Evolutionary conservation across 2,329 filamentous ascomycete species (phyloP).

Genomic region (Stagonosporopsis tanaceti): DNA sequence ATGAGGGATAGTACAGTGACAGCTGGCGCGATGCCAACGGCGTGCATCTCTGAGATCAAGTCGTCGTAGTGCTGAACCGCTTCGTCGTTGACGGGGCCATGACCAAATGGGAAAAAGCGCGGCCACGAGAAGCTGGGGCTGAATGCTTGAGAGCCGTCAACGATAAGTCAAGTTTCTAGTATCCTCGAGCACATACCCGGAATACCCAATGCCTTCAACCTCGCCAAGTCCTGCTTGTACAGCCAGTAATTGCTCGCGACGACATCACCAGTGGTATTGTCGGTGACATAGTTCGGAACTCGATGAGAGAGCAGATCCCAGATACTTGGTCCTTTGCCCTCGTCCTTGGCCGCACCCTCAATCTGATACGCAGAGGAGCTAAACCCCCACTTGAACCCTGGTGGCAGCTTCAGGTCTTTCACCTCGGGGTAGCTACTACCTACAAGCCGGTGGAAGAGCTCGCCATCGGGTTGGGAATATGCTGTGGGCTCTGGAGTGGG

Average conservation of each 20-base stretch:
- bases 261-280: conserved; percentile 54
- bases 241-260: conserved; percentile 53
- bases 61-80: conserved; percentile 52
- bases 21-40: conserved; percentile 46
- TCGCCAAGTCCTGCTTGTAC: conserved; percentile 55
- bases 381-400: conserved; percentile 54
- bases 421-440: conserved; percentile 45
- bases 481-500: conserved; percentile 54
- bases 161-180: too few relatives aligned
- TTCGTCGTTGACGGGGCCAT: conserved; percentile 47
- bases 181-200: conserved; percentile 21
- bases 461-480: conserved; percentile 49
- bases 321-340: conserved; percentile 55
- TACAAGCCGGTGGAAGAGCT: conserved; percentile 55
- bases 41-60: conserved; percentile 48
- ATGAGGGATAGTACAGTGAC: conserved; percentile 33
- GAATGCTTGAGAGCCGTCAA: conserved; percentile 30
- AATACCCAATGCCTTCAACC: conserved; percentile 46
- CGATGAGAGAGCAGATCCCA: conserved; percentile 55
- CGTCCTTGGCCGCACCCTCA: conserved; percentile 54
- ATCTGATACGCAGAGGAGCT: conserved; percentile 54
- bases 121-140: conserved; percentile 51
- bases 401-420: conserved; percentile 50
- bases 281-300: conserved; percentile 51
- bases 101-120: conserved; percentile 50